A percentile compares a stretch with the other conserved stretches of the same genome.
These are phyloP conservation scores for Amanita muscaria DNA, from an alignment of 768 basidiomycete species.

Conservation along the genomic window DNA sequence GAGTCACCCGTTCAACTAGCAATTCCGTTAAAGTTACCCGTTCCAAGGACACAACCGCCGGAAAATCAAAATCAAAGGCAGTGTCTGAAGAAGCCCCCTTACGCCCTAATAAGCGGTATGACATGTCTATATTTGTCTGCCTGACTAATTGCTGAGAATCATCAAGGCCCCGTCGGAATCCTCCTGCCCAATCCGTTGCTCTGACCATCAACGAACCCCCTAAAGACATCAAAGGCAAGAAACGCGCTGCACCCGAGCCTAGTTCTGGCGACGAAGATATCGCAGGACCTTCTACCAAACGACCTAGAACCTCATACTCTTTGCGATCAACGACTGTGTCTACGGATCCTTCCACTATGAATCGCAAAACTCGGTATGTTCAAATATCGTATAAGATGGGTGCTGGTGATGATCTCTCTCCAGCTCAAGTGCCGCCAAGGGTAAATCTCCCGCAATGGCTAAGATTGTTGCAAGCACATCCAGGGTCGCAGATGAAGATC, in stretches of 20 bases:
- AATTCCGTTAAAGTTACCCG: slow-evolving; percentile 40
- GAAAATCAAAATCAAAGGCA: slow-evolving; percentile 63
- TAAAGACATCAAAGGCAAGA: slow-evolving; percentile 83
- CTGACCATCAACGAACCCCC: slow-evolving; percentile 69
- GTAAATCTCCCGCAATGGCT: slow-evolving; percentile 49
- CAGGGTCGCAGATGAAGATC: slow-evolving; percentile 57
- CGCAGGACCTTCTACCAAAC: slow-evolving; percentile 50
- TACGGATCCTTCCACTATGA: slow-evolving; percentile 47
- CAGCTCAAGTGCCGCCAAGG: slow-evolving; percentile 46
- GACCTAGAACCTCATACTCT: slow-evolving; percentile 54
- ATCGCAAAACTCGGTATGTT: slow-evolving; percentile 62
- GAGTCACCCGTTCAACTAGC: slow-evolving; percentile 36
- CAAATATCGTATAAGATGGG: slow-evolving; percentile 6
- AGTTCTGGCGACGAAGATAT: slow-evolving; percentile 57
- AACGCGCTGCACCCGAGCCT: slow-evolving; percentile 72
- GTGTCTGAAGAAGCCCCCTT: slow-evolving; percentile 37
- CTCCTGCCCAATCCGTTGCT: slow-evolving; percentile 30
- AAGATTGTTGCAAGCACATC: slow-evolving; percentile 61
- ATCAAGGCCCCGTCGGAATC: slow-evolving; percentile 52
- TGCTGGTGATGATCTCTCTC: slow-evolving; percentile 10
- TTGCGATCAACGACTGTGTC: slow-evolving; percentile 52
- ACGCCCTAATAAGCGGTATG: slow-evolving; percentile 58
- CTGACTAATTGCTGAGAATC: slow-evolving; percentile 19
- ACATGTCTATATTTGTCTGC: slow-evolving; percentile 16
- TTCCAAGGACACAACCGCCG: slow-evolving; percentile 37